phyloP scores from a whole-genome alignment of 306 rosid species.

The Citrullus mucosospermus region DNA sequence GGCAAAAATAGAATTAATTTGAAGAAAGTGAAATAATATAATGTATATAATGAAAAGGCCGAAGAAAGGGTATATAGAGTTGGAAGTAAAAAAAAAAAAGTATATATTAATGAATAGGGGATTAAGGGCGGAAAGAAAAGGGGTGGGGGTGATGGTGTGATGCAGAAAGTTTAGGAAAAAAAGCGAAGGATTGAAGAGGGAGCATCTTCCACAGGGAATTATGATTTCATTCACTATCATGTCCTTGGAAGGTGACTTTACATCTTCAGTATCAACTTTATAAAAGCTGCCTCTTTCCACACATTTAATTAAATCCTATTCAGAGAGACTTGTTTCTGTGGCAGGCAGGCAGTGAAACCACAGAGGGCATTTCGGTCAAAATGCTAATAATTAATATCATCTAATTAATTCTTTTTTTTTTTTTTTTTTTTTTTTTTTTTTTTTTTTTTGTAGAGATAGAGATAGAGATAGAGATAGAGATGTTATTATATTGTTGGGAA shows the following conservation, averaged over 20 bases:
- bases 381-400: too few relatives aligned
- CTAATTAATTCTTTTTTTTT: too few relatives aligned
- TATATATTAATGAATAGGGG: too few relatives aligned
- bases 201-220: constrained; percentile 47
- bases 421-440: too few relatives aligned
- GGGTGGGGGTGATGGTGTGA: not conserved
- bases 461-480: not conserved
- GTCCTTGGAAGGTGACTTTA: constrained; percentile 14
- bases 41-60: too few relatives aligned
- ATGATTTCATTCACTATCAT: constrained; percentile 14
- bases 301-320: constrained; percentile 20
- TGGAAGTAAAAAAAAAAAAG: not conserved
- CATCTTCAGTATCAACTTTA: constrained; percentile 13
- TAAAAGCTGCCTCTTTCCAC: constrained; percentile 6
- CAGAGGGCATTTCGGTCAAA: not conserved
- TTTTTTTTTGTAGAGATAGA: too few relatives aligned
- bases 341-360: too few relatives aligned
- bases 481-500: not conserved
- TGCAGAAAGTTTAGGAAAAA: not conserved
- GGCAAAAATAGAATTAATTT: too few relatives aligned
- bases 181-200: constrained; percentile 18
- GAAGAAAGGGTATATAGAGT: too few relatives aligned
- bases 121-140: not conserved
- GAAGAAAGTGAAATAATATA: too few relatives aligned
- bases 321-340: too few relatives aligned